These are phyloP conservation scores for Pyrenochaeta sp. DNA, from an alignment of 2,329 filamentous ascomycete genomes.

Conservation along the genomic window DNA sequence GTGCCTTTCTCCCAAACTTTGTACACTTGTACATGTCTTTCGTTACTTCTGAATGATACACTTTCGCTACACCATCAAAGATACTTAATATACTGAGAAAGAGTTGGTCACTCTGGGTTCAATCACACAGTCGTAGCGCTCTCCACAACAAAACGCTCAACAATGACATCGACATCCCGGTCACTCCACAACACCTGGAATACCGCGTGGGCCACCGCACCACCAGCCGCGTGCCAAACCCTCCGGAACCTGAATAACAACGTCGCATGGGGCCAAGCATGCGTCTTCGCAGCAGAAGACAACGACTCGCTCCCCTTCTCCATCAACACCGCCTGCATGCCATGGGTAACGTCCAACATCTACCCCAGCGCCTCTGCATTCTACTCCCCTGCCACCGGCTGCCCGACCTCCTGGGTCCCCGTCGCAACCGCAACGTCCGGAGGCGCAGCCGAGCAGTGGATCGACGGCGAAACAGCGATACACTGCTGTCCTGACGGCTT, in stretches of 20 bases:
- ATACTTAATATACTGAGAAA: not conserved
- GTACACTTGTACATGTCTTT: too few relatives aligned
- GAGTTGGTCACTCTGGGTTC: not conserved
- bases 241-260: constrained; percentile 19
- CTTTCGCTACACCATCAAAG: too few relatives aligned
- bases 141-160: too few relatives aligned
- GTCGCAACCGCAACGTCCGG: constrained; percentile 27
- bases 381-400: constrained; percentile 33
- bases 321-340: constrained; percentile 64
- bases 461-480: constrained; percentile 28
- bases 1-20: too few relatives aligned
- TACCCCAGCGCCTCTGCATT: constrained; percentile 18
- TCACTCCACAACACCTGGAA: constrained; percentile 24
- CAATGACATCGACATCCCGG: constrained; percentile 23
- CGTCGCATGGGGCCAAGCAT: constrained; percentile 78
- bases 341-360: constrained; percentile 25
- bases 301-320: constrained; percentile 76
- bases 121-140: too few relatives aligned
- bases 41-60: too few relatives aligned
- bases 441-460: constrained; percentile 13
- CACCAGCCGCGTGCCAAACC: constrained; percentile 24
- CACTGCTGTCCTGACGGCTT: constrained; percentile 33
- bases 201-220: constrained; percentile 20
- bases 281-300: constrained; percentile 80
- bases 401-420: constrained; percentile 25